Percentiles rank a stretch among this genome's conserved stretches.
Conservation (phyloP, 371 early-diverging fungal genomes). For the Mortierella sp. region DNA sequence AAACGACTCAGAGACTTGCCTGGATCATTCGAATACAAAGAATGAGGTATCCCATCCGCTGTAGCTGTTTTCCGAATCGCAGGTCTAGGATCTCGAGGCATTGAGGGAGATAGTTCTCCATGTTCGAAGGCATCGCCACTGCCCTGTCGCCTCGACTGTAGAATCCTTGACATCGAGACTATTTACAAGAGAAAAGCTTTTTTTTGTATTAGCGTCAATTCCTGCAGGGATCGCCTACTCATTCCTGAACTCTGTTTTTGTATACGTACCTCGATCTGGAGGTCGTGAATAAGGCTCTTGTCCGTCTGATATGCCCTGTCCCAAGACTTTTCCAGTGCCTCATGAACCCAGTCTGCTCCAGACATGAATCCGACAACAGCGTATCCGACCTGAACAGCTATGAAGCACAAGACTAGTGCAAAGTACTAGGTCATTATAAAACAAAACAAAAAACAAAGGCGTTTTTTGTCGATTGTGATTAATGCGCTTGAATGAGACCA, state of each 20-base stretch:
- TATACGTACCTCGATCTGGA: conserved; percentile 37
- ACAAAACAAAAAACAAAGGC: background rate
- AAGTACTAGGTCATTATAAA: conserved; percentile 35
- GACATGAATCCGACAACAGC: conserved; percentile 31
- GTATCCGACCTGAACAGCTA: conserved; percentile 29
- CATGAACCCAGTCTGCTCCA: conserved; percentile 42
- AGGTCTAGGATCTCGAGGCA: conserved; percentile 28
- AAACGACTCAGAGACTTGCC: conserved; percentile 5
- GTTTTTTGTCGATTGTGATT: background rate
- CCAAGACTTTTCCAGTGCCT: conserved; percentile 51
- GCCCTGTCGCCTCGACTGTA: conserved; percentile 27
- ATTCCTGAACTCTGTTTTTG: background rate
- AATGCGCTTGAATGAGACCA: too few relatives aligned
- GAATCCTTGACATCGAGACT: conserved; percentile 48
- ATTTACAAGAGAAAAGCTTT: background rate
- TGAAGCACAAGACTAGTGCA: conserved; percentile 39
- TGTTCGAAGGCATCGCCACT: background rate
- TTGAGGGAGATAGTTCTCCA: conserved; percentile 6
- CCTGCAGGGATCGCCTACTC: background rate
- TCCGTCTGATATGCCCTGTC: conserved; percentile 40
- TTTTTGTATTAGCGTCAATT: background rate
- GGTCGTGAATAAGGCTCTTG: conserved; percentile 31
- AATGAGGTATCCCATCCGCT: conserved; percentile 30
- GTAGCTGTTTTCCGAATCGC: conserved; percentile 36
- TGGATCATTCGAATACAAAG: conserved; percentile 47